A percentile compares a stretch with the other conserved stretches of the same genome.
phyloP scores from a whole-genome alignment of 176 grass and related monocot species.

The Dendrocalamus sinicus region DNA sequence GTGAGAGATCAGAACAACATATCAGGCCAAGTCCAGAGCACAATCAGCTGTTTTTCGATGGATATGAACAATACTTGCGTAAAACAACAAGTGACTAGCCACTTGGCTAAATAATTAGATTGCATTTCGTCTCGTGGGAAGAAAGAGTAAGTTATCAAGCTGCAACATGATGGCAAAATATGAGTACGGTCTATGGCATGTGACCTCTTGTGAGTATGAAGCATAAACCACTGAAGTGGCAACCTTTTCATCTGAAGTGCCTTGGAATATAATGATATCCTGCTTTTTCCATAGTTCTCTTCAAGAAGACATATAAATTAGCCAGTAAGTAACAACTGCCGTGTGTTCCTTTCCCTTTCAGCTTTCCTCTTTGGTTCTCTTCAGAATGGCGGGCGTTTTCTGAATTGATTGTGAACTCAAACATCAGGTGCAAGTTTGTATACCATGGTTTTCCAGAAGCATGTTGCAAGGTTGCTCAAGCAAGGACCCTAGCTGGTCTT shows the following conservation, averaged over 20 bases:
- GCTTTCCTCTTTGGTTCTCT: constrained; percentile 27
- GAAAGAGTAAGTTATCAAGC: constrained; percentile 28
- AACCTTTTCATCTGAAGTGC: constrained; percentile 49
- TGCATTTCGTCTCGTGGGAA: constrained; percentile 17
- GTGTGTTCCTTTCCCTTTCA: constrained; percentile 23
- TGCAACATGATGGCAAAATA: constrained; percentile 36
- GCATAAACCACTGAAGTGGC: constrained; percentile 28
- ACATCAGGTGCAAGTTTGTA: constrained; percentile 30
- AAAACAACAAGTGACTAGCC: constrained; percentile 24
- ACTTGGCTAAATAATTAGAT: constrained; percentile 43
- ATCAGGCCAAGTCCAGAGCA: constrained; percentile 4
- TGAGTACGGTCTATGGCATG: constrained; percentile 44
- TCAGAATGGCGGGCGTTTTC: constrained; percentile 14
- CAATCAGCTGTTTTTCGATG: background rate
- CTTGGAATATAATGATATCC: constrained; percentile 49
- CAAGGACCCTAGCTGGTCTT: constrained; percentile 34
- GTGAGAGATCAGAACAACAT: constrained; percentile 3
- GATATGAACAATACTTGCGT: constrained; percentile 22
- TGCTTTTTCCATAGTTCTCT: constrained; percentile 29
- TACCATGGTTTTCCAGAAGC: constrained; percentile 1
- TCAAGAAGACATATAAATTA: constrained; percentile 40
- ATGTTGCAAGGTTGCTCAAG: constrained; percentile 38
- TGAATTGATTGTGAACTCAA: constrained; percentile 10
- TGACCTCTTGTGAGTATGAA: constrained; percentile 38
- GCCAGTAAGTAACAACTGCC: constrained; percentile 30